These are phyloP conservation scores for Ormosia semicastrata DNA, from an alignment of 306 rosid species.

Conservation along the genomic window DNA sequence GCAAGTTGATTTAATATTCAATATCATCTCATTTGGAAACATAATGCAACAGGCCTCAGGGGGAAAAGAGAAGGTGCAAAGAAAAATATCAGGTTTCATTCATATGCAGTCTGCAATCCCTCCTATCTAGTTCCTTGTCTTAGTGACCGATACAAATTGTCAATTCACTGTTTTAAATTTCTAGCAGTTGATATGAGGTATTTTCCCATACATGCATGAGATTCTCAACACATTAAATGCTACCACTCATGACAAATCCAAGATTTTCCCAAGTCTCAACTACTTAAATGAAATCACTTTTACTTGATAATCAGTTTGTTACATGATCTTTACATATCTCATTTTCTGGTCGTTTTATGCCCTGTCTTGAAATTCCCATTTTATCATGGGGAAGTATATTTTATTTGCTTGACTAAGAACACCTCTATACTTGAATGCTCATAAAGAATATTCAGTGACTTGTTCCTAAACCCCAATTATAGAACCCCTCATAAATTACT, in stretches of 20 bases:
- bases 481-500: constrained; percentile 1
- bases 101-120: background rate
- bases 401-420: background rate
- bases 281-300: background rate
- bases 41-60: background rate
- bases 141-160: background rate
- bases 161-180: background rate
- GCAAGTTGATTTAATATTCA: background rate
- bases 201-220: background rate
- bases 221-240: background rate
- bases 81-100: background rate
- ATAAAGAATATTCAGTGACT: background rate
- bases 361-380: background rate
- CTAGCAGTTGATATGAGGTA: background rate
- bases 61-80: background rate
- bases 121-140: background rate
- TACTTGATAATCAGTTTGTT: background rate
- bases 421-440: background rate
- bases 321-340: background rate
- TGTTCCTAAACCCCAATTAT: background rate
- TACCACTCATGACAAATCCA: background rate
- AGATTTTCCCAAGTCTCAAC: constrained; percentile 6
- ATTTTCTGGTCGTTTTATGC: background rate
- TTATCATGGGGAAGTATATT: background rate
- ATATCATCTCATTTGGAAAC: background rate